A percentile compares a stretch with the other conserved stretches of the same genome.
Evolutionary conservation across 2,329 filamentous ascomycete species (phyloP).

Genomic region (Ambrosiella xylebori): DNA sequence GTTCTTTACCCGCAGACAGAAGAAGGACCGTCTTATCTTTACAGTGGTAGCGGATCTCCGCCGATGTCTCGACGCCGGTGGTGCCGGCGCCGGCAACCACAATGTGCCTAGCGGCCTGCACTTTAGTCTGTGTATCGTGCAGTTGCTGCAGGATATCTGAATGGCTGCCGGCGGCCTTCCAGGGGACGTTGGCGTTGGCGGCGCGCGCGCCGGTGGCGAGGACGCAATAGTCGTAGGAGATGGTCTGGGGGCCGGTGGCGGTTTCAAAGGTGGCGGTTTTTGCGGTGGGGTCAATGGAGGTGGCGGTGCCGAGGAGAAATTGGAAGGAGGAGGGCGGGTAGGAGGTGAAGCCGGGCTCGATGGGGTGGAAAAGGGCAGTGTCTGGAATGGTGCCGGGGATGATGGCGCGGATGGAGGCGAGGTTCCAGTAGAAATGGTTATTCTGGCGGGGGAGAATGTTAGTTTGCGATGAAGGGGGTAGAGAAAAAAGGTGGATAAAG

Average conservation of each 20-base stretch:
- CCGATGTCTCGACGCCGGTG: conserved; percentile 38
- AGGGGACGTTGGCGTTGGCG: conserved; percentile 26
- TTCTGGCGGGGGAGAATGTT: conserved; percentile 22
- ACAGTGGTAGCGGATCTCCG: conserved; percentile 36
- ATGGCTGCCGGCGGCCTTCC: conserved; percentile 33
- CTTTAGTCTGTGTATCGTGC: conserved; percentile 23
- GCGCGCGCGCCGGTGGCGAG: conserved; percentile 36
- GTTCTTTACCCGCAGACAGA: conserved; percentile 23
- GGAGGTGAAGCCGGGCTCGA: conserved; percentile 30
- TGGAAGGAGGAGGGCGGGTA: conserved; percentile 33
- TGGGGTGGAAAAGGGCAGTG: conserved; percentile 32
- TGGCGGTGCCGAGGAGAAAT: conserved; percentile 33
- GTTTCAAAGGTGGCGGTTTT: conserved; percentile 23
- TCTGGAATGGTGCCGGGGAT: conserved; percentile 32
- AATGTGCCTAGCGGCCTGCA: conserved; percentile 31
- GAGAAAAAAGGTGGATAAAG: background rate
- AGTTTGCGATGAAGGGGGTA: background rate
- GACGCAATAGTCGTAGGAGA: conserved; percentile 39
- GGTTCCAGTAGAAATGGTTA: conserved; percentile 41
- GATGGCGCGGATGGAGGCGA: conserved; percentile 38
- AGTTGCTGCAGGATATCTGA: conserved; percentile 27
- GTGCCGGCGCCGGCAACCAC: conserved; percentile 39
- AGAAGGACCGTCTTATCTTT: conserved; percentile 33
- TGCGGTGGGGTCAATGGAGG: conserved; percentile 22
- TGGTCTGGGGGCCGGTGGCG: conserved; percentile 17